Conservation (phyloP, 1,284 basidiomycete genomes). For the Phlebopus sp. region DNA sequence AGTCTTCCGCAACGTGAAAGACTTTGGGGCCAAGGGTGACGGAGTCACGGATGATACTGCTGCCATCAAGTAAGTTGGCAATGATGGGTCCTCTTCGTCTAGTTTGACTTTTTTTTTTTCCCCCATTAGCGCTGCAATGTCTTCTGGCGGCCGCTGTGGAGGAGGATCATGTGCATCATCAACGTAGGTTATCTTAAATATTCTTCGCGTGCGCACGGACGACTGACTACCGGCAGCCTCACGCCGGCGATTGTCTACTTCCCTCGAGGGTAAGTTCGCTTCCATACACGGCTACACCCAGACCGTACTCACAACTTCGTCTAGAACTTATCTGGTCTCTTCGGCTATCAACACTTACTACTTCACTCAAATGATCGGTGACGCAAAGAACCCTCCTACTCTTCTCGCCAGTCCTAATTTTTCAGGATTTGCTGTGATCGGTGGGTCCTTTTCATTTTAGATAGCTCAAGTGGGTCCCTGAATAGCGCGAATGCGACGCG, state of each 20-base stretch:
- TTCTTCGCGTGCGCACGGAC: background rate
- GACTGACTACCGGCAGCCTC: slow-evolving; percentile 10
- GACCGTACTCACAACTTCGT: background rate
- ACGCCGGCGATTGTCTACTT: slow-evolving; percentile 29
- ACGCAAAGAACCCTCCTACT: slow-evolving; percentile 48
- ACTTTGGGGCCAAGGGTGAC: slow-evolving; percentile 31
- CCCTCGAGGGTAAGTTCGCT: slow-evolving; percentile 16
- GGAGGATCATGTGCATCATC: slow-evolving; percentile 18
- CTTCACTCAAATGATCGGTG: slow-evolving; percentile 50
- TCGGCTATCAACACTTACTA: slow-evolving; percentile 48
- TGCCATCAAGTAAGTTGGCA: slow-evolving; percentile 22
- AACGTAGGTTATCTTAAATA: slow-evolving; percentile 18
- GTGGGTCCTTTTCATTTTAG: slow-evolving; percentile 28
- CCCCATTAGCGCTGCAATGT: slow-evolving; percentile 19
- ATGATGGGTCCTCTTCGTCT: too few species aligned
- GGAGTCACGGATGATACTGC: slow-evolving; percentile 30
- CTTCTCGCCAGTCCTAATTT: slow-evolving; percentile 45
- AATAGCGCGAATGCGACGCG: background rate
- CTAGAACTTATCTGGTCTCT: slow-evolving; percentile 45
- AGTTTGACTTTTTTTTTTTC: too few species aligned
- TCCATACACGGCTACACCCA: background rate
- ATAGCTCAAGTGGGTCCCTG: background rate
- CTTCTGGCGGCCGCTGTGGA: slow-evolving; percentile 16
- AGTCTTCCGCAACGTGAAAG: slow-evolving; percentile 50
- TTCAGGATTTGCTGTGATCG: slow-evolving; percentile 51